These are phyloP conservation scores for Lactifluus subvellereus DNA, from an alignment of 768 basidiomycete species.

Conservation along the genomic window DNA sequence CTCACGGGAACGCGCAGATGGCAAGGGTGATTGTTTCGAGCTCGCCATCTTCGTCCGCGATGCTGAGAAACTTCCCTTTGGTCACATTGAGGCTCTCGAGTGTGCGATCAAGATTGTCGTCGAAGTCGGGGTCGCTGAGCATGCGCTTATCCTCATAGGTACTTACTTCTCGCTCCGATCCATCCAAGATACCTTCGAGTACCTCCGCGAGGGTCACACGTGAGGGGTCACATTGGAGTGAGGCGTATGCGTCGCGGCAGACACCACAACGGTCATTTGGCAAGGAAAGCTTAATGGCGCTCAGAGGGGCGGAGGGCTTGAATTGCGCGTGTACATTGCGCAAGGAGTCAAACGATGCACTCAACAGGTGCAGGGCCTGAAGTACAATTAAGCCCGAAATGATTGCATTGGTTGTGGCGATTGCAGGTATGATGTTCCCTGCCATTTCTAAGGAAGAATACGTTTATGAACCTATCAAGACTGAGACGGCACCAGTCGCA, in stretches of 20 bases:
- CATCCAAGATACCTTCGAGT: conserved; percentile 58
- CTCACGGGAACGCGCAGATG: conserved; percentile 66
- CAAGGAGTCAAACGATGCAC: conserved; percentile 50
- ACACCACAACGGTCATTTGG: conserved; percentile 80
- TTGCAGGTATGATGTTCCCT: conserved; percentile 98
- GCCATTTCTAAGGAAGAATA: conserved; percentile 73
- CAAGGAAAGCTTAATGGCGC: conserved; percentile 52
- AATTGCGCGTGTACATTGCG: conserved; percentile 78
- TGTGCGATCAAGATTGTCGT: conserved; percentile 79
- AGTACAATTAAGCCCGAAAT: conserved; percentile 92
- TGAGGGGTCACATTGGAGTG: conserved; percentile 66
- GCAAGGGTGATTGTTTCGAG: conserved; percentile 66
- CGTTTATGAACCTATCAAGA: background rate
- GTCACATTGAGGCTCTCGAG: conserved; percentile 75
- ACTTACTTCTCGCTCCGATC: conserved; percentile 45
- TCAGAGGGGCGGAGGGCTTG: conserved; percentile 74
- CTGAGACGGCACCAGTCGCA: conserved; percentile 29
- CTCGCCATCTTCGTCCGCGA: conserved; percentile 84
- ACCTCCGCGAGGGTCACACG: conserved; percentile 67
- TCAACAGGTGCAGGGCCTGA: conserved; percentile 82
- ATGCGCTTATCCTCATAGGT: conserved; percentile 85
- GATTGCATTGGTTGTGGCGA: conserved; percentile 98
- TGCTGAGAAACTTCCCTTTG: conserved; percentile 80
- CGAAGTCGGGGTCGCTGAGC: conserved; percentile 89
- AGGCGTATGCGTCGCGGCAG: conserved; percentile 79